Conservation (phyloP, 2,329 filamentous ascomycete species). For the Sporothrix pseudoabietina region DNA sequence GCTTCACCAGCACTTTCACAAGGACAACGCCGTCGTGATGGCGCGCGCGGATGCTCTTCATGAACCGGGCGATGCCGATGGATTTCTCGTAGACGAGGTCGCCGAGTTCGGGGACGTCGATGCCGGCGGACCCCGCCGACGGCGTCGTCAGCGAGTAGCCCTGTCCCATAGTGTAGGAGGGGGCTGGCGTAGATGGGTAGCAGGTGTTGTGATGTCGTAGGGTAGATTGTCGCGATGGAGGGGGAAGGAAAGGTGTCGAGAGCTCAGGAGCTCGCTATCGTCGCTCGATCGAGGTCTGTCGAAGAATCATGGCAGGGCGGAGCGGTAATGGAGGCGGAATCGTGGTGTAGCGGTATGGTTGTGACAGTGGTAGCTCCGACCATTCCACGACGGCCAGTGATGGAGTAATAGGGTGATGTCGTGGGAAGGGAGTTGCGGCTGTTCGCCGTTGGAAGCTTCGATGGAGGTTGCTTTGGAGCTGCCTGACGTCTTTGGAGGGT, state of each 20-base stretch:
- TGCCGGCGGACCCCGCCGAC: constrained; percentile 86
- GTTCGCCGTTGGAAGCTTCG: neutral
- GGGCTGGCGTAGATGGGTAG: neutral
- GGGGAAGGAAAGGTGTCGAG: neutral
- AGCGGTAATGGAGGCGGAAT: neutral
- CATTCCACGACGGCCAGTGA: neutral
- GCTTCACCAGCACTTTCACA: constrained; percentile 93
- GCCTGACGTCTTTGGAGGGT: constrained; percentile 8
- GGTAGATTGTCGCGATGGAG: neutral
- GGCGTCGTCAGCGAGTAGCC: constrained; percentile 92
- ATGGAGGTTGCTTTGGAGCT: neutral
- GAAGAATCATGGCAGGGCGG: constrained; percentile 11
- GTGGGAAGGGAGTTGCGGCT: neutral
- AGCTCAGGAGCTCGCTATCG: constrained; percentile 20
- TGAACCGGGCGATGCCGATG: constrained; percentile 87
- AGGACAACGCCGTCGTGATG: constrained; percentile 90
- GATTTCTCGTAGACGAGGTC: constrained; percentile 92
- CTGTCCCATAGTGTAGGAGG: constrained; percentile 75
- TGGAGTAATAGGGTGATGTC: neutral
- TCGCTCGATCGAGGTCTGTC: constrained; percentile 12
- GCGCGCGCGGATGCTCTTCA: constrained; percentile 92
- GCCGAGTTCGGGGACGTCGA: constrained; percentile 88
- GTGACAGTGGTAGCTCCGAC: neutral
- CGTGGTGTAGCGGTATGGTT: neutral
- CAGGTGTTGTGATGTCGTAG: neutral